Evolutionary conservation across 2,329 filamentous ascomycete species (phyloP), one percentile per base, ranked within the genome.

Genomic region (Sporothrix sp.): DNA sequence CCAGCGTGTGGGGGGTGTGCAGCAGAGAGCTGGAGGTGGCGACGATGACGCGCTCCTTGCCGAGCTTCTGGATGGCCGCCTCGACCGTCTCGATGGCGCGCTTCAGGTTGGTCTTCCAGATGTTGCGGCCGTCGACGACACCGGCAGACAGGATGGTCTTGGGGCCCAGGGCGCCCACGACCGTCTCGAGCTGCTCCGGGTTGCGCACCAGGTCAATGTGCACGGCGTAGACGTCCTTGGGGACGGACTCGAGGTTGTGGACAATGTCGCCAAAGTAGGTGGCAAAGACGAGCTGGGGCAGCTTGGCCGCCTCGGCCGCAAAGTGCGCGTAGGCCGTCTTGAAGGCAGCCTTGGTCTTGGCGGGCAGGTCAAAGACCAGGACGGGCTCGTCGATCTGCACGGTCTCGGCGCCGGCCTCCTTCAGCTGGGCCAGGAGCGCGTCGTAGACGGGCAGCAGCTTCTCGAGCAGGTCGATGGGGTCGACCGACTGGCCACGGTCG

Each of bases 91-190:
- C 90, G 59, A 98, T 94, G 65, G 93, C 89, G 63, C 81, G 82
- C 81, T 95, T 86, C 76, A 96, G 85, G 84, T 97, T 95, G 74
- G 89, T 96, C 87, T 98, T 98, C 93, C 93, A 98, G 79, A 98
- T 97, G 81, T 98, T 98, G 65, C 93, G 89, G 64, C 93, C 93
- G 64, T 98, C 90, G 60, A 98, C 93, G 62, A 98, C 86, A 87
- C 93, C 93, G 58, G 83, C 85, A 59, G 93, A 98, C 59, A 98
- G 84, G 61, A 89, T 72, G 68, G 95, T 94, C 69, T 89, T 88
- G 68, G 87, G 72, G 68, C 88, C 89, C 58, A 98, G 82, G 64
- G 89, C 84, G 65, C 75, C 77, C 61, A 88, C 70, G 63, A 98
- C 88, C 59, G 84, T 81, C 56, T 93, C 82, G 58, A 98, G 85